Evolutionary conservation across 345 rosid genomes (phyloP).

Genomic region (Microcos paniculata): DNA sequence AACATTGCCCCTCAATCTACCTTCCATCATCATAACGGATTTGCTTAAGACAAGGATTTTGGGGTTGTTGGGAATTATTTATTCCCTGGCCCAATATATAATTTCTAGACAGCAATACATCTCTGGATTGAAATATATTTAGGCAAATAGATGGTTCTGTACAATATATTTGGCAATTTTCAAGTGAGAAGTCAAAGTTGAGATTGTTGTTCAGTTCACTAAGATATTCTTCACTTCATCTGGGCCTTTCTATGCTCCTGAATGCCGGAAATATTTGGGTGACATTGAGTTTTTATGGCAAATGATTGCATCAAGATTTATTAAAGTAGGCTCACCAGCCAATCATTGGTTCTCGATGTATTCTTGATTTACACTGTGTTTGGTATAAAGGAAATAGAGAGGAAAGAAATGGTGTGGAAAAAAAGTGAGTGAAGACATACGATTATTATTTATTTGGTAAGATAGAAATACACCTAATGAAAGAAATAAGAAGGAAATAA

Average conservation of each 20-base stretch:
- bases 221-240: background rate
- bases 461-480: no score
- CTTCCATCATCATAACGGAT: constrained; percentile 80
- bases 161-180: constrained; percentile 39
- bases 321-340: background rate
- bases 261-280: constrained; percentile 7
- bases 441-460: no score
- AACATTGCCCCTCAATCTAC: constrained; percentile 86
- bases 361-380: background rate
- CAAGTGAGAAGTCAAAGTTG: constrained; percentile 30
- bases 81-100: constrained; percentile 72
- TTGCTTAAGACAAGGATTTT: constrained; percentile 77
- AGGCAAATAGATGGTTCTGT: constrained; percentile 46
- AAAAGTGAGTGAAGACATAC: no score
- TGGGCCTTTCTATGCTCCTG: constrained; percentile 8
- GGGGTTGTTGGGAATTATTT: constrained; percentile 82
- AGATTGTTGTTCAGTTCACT: constrained; percentile 16
- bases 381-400: no score
- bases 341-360: background rate
- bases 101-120: constrained; percentile 94
- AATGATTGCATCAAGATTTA: constrained; percentile 6
- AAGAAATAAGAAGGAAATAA: no score
- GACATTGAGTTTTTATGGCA: constrained; percentile 16
- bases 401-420: no score
- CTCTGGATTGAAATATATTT: constrained; percentile 90